Base-by-base conservation (phyloP, 2,329 filamentous ascomycete genomes). In the Fusarium piperis region DNA sequence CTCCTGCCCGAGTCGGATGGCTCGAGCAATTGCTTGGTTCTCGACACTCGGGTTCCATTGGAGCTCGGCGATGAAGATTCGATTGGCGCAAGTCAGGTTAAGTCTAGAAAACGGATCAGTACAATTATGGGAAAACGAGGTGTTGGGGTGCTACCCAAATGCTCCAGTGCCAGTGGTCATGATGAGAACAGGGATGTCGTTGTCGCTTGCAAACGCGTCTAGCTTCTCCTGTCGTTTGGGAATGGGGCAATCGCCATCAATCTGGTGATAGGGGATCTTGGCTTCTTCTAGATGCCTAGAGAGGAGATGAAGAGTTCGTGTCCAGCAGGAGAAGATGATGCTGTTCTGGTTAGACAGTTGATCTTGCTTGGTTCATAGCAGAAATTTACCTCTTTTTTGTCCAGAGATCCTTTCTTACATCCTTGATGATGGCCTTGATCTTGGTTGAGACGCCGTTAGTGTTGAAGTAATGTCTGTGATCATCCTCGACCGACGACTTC, bases 1-100 rank as follows among this genome's bases (percentile, higher is more conserved):
- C 2, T 76, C 71, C 64, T 88, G 87, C 0, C 85, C 84, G 0
- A 88, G 76, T 0, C 86, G 81, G 4, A 86, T 76, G 0, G 84
- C 85, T 12, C 86, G 78, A 0, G 81, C 85, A 13, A 89, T 83
- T 0, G 86, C 87, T 61, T 89, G 87, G 13, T 81, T 82, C 64
- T 88, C 87, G 0, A 87, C 82, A 3, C 81, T 83, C 0, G 86
- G 86, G 39, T 88, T 89, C 86, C 86, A 89, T 28, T 89, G 87
- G 0, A 85, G 82, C 56, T 89, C 87, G 0, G 88, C 76, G 3
- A 89, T 83, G 64, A 85, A 86, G 0, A 89, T 82, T 0, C 83
- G 80, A 46, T 83, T 86, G 0, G 86, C 86, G 0, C 79, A 80
- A 0, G 84, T 82, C 4, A 88, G 78, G n/a, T 88, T 87, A 0